Evolutionary conservation across 2,329 filamentous ascomycete species (phyloP).

Genomic region (Leptographium galeiforme): DNA sequence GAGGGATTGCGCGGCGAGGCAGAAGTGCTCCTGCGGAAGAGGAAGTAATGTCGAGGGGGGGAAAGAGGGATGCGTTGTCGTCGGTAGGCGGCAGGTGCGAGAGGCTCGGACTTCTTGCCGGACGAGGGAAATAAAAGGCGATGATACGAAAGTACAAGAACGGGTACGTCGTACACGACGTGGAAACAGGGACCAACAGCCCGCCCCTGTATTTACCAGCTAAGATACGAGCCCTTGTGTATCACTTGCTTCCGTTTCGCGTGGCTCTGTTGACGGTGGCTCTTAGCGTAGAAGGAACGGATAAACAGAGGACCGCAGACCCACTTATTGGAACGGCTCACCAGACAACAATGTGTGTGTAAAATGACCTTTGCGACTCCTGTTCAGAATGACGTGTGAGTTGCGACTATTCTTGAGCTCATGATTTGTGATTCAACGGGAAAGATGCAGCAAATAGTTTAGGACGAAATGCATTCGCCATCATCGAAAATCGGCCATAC

Average conservation of each 20-base stretch:
- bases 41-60: neutral
- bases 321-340: too few species aligned
- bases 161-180: neutral
- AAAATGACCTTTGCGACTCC: too few species aligned
- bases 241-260: neutral
- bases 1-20: neutral
- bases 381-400: too few species aligned
- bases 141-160: constrained; percentile 3
- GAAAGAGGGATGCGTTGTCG: neutral
- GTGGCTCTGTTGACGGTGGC: neutral
- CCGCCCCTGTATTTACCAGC: neutral
- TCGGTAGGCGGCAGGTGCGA: neutral
- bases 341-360: too few species aligned
- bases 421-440: too few species aligned
- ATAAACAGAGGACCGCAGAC: neutral
- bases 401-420: too few species aligned
- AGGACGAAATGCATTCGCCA: too few species aligned
- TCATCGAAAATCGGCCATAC: too few species aligned
- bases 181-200: neutral
- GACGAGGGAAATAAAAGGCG: neutral
- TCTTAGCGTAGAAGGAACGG: neutral
- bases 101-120: neutral
- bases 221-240: too few species aligned
- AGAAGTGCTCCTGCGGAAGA: neutral
- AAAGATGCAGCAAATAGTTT: too few species aligned